Evolutionary conservation across 805 yeast genomes (phyloP).

Genomic region (Ogataea polymorpha): DNA sequence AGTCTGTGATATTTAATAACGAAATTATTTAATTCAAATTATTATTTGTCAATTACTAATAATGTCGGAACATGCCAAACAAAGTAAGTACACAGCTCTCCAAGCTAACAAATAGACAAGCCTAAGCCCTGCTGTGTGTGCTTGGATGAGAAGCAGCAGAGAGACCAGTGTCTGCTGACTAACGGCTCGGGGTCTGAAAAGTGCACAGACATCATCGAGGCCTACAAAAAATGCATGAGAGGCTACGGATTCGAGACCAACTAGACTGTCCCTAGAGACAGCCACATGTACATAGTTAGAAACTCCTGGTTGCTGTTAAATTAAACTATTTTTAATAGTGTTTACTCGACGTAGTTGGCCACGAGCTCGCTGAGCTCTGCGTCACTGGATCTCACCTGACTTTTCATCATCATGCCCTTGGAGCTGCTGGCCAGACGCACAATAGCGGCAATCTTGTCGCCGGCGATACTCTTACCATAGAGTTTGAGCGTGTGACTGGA

Average conservation of each 20-base stretch:
- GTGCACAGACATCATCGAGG: conserved; percentile 66
- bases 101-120: conserved; percentile 35
- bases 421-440: conserved; percentile 50
- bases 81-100: conserved; percentile 20
- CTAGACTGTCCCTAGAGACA: not conserved
- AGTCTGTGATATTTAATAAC: not conserved
- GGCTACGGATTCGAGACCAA: conserved; percentile 76
- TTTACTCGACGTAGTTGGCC: conserved; percentile 44
- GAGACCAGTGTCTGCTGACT: conserved; percentile 84
- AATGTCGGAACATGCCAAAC: conserved; percentile 23
- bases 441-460: conserved; percentile 49
- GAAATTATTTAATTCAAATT: not conserved
- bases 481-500: conserved; percentile 72
- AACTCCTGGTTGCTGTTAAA: not conserved
- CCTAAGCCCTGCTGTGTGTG: conserved; percentile 98
- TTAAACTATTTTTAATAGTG: not conserved
- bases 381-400: conserved; percentile 56
- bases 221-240: conserved; percentile 87
- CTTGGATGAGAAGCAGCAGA: conserved; percentile 50
- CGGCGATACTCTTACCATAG: conserved; percentile 71
- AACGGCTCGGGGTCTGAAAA: conserved; percentile 83
- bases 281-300: not conserved
- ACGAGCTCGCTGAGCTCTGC: conserved; percentile 48
- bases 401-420: conserved; percentile 50
- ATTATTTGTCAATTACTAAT: conserved; percentile 1